These are phyloP conservation scores for Sphagnum magellanicum DNA, from an alignment of 228 moss, liverwort and hornwort genomes.

Conservation along the genomic window DNA sequence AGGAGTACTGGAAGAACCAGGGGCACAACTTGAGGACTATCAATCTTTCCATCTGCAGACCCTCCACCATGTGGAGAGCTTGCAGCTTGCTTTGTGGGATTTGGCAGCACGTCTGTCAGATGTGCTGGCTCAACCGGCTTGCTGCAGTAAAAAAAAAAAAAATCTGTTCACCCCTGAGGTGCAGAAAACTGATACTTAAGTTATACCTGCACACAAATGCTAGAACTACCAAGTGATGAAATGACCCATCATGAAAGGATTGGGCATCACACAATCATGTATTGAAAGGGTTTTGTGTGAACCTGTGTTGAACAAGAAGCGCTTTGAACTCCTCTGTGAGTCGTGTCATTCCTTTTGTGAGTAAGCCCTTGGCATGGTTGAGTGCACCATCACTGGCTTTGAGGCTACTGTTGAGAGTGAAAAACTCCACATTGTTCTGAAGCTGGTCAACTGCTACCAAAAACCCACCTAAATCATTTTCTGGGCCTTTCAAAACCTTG, in stretches of 20 bases:
- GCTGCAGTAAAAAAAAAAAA: constrained; percentile 30
- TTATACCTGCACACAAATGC: too few species aligned
- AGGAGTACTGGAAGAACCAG: constrained; percentile 59
- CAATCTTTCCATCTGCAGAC: constrained; percentile 22
- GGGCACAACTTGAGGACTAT: constrained; percentile 1
- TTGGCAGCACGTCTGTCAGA: constrained; percentile 59
- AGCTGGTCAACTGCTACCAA: constrained; percentile 77
- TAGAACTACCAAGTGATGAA: background rate
- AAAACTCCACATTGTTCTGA: constrained; percentile 80
- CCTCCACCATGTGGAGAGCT: constrained; percentile 17
- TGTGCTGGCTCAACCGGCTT: constrained; percentile 66
- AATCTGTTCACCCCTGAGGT: background rate
- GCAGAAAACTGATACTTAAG: background rate
- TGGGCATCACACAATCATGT: constrained; percentile 6
- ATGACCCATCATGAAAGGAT: background rate
- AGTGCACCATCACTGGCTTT: constrained; percentile 88
- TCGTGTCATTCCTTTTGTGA: constrained; percentile 67
- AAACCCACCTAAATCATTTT: constrained; percentile 60
- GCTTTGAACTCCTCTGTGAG: constrained; percentile 76
- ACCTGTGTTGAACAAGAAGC: constrained; percentile 57
- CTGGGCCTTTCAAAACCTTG: constrained; percentile 59
- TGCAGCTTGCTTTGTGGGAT: constrained; percentile 40
- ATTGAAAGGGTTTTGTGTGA: background rate
- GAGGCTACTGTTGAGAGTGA: constrained; percentile 66
- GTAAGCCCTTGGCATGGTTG: constrained; percentile 64